These are phyloP conservation scores for Cucumis melo DNA, from an alignment of 306 rosid genomes.

Conservation along the genomic window DNA sequence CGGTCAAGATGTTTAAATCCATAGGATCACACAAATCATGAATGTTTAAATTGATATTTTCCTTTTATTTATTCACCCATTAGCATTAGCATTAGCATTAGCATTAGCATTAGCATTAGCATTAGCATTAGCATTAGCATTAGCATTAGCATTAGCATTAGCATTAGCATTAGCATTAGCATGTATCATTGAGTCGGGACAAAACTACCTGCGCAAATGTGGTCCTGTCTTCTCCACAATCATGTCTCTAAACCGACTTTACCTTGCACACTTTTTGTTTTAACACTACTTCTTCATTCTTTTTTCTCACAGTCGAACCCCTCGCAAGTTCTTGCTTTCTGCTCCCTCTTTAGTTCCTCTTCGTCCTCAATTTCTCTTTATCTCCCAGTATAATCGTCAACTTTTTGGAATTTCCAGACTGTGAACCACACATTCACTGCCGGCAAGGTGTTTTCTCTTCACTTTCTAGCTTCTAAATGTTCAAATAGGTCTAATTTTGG, in stretches of 20 bases:
- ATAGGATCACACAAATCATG: no score
- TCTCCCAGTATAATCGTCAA: neutral
- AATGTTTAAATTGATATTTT: no score
- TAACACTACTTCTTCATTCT: neutral
- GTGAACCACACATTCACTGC: neutral
- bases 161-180: no score
- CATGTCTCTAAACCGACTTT: neutral
- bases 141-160: no score
- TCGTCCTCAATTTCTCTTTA: neutral
- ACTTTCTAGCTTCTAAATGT: neutral
- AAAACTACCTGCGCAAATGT: no score
- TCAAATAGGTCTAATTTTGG: neutral
- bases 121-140: no score
- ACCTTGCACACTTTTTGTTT: neutral
- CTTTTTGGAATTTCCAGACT: neutral
- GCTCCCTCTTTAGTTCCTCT: neutral
- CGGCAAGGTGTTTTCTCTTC: neutral
- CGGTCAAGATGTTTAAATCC: no score
- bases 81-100: no score
- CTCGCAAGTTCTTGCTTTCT: neutral
- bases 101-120: no score
- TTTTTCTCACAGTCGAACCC: neutral
- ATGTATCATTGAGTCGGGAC: no score
- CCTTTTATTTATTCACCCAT: no score
- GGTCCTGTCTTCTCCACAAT: neutral